These are phyloP conservation scores for Flueggea neowawraea DNA, from an alignment of 441 rosid genomes.

Conservation along the genomic window DNA sequence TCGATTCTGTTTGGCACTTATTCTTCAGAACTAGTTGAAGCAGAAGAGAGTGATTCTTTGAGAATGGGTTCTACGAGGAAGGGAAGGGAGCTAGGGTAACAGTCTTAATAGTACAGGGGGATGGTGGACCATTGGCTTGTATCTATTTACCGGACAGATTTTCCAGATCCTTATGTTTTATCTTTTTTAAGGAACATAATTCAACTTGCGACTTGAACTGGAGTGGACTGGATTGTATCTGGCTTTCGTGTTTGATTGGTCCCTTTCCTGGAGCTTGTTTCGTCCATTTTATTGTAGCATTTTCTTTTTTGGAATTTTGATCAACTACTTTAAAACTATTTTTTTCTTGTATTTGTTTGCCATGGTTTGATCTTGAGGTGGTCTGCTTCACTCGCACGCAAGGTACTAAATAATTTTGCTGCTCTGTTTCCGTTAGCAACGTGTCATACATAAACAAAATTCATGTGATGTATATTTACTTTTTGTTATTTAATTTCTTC, in stretches of 20 bases:
- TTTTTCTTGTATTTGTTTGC: too few relatives aligned
- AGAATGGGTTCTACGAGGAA: constrained; percentile 16
- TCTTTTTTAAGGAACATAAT: constrained; percentile 13
- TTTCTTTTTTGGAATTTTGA: too few relatives aligned
- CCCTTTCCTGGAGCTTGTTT: neutral
- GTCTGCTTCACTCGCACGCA: too few relatives aligned
- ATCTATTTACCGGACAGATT: constrained; percentile 17
- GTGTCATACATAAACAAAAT: too few relatives aligned
- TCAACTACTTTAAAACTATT: too few relatives aligned
- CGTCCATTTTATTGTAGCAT: too few relatives aligned
- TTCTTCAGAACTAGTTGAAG: constrained; percentile 34
- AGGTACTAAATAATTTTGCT: too few relatives aligned
- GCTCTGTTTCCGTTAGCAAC: too few relatives aligned
- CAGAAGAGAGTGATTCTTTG: constrained; percentile 4
- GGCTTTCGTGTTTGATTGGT: too few relatives aligned
- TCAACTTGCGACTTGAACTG: constrained; percentile 15
- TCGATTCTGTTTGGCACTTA: neutral
- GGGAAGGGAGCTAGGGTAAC: constrained; percentile 15
- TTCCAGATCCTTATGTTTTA: constrained; percentile 3
- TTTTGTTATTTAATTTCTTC: too few relatives aligned
- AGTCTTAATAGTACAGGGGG: constrained; percentile 12
- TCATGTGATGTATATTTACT: too few relatives aligned
- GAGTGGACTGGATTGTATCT: neutral
- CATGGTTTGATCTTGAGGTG: too few relatives aligned
- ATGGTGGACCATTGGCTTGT: constrained; percentile 28